phyloP scores from a whole-genome alignment of 495 filamentous ascomycete species.

The Aspergillus asperescens region DNA sequence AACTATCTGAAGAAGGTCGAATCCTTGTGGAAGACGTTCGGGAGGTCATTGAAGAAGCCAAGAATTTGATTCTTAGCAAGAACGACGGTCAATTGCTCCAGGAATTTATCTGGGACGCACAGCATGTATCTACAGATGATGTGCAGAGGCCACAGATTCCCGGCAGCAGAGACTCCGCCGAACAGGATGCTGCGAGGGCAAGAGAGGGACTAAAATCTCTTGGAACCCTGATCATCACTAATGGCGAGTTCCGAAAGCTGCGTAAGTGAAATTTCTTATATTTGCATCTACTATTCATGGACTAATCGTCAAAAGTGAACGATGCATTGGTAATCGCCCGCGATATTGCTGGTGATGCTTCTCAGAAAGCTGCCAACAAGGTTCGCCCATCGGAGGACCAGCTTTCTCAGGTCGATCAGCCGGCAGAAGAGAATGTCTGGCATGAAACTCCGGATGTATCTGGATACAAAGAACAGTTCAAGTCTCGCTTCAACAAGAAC shows the following conservation, averaged over 20 bases:
- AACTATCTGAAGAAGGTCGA: constrained; percentile 78
- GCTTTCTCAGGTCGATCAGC: constrained; percentile 68
- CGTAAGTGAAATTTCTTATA: constrained; percentile 47
- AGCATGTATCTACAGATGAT: constrained; percentile 59
- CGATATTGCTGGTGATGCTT: constrained; percentile 87
- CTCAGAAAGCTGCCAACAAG: constrained; percentile 69
- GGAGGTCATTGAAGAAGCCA: constrained; percentile 82
- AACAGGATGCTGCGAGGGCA: constrained; percentile 75
- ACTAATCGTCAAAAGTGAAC: constrained; percentile 56
- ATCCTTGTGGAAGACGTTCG: constrained; percentile 69
- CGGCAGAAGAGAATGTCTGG: constrained; percentile 89
- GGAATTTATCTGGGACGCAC: constrained; percentile 93
- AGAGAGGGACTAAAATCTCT: constrained; percentile 83
- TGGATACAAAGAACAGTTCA: constrained; percentile 57
- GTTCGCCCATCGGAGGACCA: constrained; percentile 77
- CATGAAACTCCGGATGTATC: constrained; percentile 78
- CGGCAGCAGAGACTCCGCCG: constrained; percentile 65
- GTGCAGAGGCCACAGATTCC: constrained; percentile 57
- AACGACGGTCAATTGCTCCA: constrained; percentile 92
- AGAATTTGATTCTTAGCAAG: constrained; percentile 84
- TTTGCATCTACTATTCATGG: not conserved
- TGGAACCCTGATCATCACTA: constrained; percentile 85
- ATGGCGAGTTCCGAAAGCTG: constrained; percentile 94
- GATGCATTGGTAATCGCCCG: constrained; percentile 80
- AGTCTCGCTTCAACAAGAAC: constrained; percentile 60